phyloP scores from a whole-genome alignment of 345 rosid species.

The Populus simonii region DNA sequence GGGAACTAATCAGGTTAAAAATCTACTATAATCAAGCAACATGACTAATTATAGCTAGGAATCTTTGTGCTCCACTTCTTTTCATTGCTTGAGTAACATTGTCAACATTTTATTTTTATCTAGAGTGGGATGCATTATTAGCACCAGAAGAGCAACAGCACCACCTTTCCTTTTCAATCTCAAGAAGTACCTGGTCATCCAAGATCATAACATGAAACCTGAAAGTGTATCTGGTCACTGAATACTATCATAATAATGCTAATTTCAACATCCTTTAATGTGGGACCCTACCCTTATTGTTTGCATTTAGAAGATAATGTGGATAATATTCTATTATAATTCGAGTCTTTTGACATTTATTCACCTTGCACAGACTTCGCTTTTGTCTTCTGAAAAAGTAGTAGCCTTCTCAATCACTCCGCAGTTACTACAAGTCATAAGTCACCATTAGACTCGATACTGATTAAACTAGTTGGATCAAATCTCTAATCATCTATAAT shows the following conservation, averaged over 20 bases:
- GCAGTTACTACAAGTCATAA: no score
- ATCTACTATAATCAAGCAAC: no score
- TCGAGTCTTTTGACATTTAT: neutral
- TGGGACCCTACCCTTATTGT: conserved; percentile 2
- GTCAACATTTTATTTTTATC: neutral
- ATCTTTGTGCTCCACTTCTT: no score
- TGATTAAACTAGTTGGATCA: neutral
- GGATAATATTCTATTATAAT: neutral
- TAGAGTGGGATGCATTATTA: neutral
- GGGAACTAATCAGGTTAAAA: no score
- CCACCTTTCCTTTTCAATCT: neutral
- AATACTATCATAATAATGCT: neutral
- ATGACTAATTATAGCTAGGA: no score
- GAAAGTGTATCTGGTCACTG: neutral
- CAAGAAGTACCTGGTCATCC: neutral
- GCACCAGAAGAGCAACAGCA: neutral
- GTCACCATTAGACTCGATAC: no score
- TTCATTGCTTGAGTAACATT: neutral
- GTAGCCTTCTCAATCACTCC: no score
- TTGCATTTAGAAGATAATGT: conserved; percentile 1
- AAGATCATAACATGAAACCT: neutral
- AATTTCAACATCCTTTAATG: neutral
- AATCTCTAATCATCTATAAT: neutral
- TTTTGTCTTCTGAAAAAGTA: no score
- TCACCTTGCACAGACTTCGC: neutral